These are phyloP conservation scores for Rusavskia elegans DNA, from an alignment of 495 filamentous ascomycete genomes.

Conservation along the genomic window DNA sequence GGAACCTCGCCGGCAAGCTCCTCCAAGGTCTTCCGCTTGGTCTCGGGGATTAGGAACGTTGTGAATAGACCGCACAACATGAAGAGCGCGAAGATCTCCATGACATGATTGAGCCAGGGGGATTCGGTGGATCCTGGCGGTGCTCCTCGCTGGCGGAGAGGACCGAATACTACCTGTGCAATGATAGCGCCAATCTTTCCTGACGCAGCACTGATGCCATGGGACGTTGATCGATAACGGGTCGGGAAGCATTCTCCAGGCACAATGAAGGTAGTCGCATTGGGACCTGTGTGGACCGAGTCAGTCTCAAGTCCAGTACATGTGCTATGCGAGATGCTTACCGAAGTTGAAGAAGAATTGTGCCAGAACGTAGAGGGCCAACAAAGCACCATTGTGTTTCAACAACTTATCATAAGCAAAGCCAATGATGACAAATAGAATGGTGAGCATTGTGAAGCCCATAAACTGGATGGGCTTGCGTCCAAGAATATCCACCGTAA, in stretches of 20 bases:
- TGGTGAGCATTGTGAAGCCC: constrained; percentile 59
- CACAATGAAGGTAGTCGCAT: constrained; percentile 79
- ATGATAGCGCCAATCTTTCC: constrained; percentile 70
- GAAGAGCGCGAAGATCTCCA: constrained; percentile 68
- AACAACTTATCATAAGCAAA: constrained; percentile 46
- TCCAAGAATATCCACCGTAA: constrained; percentile 52
- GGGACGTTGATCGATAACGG: constrained; percentile 66
- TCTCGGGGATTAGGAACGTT: constrained; percentile 55
- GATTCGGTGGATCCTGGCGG: constrained; percentile 19
- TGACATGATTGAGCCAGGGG: constrained; percentile 66
- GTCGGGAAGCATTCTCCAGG: constrained; percentile 86
- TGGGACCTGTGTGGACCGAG: constrained; percentile 39
- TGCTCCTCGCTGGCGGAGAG: constrained; percentile 26
- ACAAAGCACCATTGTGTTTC: constrained; percentile 31
- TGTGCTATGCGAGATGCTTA: not conserved
- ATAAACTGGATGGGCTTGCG: constrained; percentile 67
- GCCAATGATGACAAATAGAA: constrained; percentile 62
- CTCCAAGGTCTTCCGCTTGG: constrained; percentile 53
- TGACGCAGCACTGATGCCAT: constrained; percentile 68
- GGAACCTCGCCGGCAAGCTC: constrained; percentile 35
- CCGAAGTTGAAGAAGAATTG: constrained; percentile 78
- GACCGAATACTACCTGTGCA: constrained; percentile 31
- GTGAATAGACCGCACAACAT: constrained; percentile 59
- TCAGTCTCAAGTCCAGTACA: not conserved
- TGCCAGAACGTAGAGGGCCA: constrained; percentile 65